These are phyloP conservation scores for Cyclotella distinguenda DNA, from an alignment of 108 stramenopile species.

Conservation along the genomic window DNA sequence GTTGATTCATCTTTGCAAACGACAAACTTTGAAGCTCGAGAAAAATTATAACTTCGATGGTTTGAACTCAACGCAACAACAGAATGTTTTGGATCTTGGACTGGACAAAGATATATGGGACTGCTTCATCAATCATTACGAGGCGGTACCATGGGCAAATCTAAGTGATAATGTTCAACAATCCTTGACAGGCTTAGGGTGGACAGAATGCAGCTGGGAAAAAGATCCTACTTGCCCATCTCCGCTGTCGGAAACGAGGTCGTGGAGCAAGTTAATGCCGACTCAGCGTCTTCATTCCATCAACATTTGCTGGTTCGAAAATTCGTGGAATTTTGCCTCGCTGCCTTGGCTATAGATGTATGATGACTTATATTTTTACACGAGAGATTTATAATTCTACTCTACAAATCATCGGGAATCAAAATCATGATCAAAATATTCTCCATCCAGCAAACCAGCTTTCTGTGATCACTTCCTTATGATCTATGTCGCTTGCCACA, in stretches of 20 bases:
- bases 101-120: conserved; percentile 1
- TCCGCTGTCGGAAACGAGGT: not conserved
- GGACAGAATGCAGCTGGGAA: not conserved
- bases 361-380: not conserved
- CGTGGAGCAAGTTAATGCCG: not conserved
- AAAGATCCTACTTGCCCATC: not conserved
- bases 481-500: too few relatives aligned
- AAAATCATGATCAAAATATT: too few relatives aligned
- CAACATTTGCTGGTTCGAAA: not conserved
- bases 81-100: not conserved
- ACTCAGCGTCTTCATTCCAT: not conserved
- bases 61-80: conserved; percentile 12
- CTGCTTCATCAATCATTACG: conserved; percentile 14
- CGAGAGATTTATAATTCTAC: not conserved
- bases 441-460: too few relatives aligned
- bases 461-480: too few relatives aligned
- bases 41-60: not conserved
- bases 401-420: not conserved
- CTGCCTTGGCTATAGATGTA: not conserved
- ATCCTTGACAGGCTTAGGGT: not conserved
- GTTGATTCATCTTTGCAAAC: not conserved
- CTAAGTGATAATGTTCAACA: not conserved
- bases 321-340: not conserved
- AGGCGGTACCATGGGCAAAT: not conserved
- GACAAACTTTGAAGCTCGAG: not conserved